Evolutionary conservation across 768 basidiomycete species (phyloP).

Genomic region (Amanita rubescens): DNA sequence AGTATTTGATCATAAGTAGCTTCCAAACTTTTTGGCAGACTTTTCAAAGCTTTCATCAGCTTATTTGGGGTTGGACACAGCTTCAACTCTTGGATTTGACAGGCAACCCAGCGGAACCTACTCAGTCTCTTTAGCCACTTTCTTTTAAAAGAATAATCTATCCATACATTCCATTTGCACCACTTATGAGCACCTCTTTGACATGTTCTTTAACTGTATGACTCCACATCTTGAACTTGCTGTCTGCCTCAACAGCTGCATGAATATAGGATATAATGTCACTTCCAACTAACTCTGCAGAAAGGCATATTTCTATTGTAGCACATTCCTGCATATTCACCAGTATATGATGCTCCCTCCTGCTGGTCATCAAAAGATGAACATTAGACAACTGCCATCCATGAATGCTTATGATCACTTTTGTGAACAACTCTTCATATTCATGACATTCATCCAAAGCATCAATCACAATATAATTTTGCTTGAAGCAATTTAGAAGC

Average conservation of each 20-base stretch:
- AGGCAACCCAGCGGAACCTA: constrained; percentile 2
- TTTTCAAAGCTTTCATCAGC: neutral
- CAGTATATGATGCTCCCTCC: neutral
- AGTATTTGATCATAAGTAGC: constrained; percentile 1
- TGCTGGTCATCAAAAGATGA: neutral
- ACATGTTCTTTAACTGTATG: neutral
- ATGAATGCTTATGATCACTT: neutral
- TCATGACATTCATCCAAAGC: constrained; percentile 2
- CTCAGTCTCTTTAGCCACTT: neutral
- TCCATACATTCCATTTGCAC: constrained; percentile 1
- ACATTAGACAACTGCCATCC: neutral
- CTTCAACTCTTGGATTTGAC: neutral
- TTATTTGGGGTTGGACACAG: neutral
- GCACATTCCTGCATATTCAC: neutral
- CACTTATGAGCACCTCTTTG: neutral
- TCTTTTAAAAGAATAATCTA: neutral
- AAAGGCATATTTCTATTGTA: neutral
- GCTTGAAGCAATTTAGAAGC: neutral
- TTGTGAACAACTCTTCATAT: neutral
- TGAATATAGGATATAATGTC: neutral
- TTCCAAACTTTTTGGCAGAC: neutral
- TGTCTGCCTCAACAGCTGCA: neutral
- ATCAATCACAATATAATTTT: constrained; percentile 2
- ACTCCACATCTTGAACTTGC: neutral
- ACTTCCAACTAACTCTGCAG: neutral